Evolutionary conservation across 1,139 yeast genomes (phyloP).

Genomic region (Saccharomyces hybrid): DNA sequence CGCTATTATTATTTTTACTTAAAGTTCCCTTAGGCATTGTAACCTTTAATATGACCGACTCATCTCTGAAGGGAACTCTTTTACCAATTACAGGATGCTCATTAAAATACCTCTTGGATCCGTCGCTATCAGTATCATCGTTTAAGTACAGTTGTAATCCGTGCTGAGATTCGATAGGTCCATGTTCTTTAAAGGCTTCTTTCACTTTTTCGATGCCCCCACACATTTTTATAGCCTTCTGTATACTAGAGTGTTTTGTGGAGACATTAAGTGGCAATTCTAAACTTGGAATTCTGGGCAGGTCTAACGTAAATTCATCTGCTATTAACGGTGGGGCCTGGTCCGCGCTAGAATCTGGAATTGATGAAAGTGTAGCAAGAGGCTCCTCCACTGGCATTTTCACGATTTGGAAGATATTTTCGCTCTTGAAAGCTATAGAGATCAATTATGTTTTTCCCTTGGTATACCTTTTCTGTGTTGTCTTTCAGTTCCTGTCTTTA

Average conservation of each 20-base stretch:
- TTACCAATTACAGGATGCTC: slow-evolving; percentile 73
- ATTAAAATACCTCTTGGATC: slow-evolving; percentile 31
- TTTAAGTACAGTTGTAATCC: slow-evolving; percentile 51
- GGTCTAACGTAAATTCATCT: slow-evolving; percentile 51
- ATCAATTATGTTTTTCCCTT: not conserved
- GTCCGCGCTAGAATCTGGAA: slow-evolving; percentile 2
- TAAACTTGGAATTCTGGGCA: slow-evolving; percentile 68
- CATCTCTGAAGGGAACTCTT: slow-evolving; percentile 38
- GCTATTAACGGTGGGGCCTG: slow-evolving; percentile 32
- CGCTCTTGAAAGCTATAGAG: not conserved
- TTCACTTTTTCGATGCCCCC: slow-evolving; percentile 56
- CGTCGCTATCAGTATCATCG: slow-evolving; percentile 14
- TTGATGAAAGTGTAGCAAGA: not conserved
- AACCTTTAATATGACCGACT: slow-evolving; percentile 62
- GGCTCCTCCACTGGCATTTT: not conserved
- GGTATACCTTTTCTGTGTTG: not conserved
- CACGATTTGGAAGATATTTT: not conserved
- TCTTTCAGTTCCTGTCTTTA: not conserved
- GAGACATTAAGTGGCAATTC: slow-evolving; percentile 73
- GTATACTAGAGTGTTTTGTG: slow-evolving; percentile 38
- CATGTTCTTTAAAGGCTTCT: slow-evolving; percentile 34
- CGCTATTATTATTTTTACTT: slow-evolving; percentile 40
- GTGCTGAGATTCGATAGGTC: slow-evolving; percentile 46
- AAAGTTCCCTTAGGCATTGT: slow-evolving; percentile 59
- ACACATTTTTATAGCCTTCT: slow-evolving; percentile 61